phyloP scores from a whole-genome alignment of 2,329 filamentous ascomycete species.

The Canariomyces notabilis region DNA sequence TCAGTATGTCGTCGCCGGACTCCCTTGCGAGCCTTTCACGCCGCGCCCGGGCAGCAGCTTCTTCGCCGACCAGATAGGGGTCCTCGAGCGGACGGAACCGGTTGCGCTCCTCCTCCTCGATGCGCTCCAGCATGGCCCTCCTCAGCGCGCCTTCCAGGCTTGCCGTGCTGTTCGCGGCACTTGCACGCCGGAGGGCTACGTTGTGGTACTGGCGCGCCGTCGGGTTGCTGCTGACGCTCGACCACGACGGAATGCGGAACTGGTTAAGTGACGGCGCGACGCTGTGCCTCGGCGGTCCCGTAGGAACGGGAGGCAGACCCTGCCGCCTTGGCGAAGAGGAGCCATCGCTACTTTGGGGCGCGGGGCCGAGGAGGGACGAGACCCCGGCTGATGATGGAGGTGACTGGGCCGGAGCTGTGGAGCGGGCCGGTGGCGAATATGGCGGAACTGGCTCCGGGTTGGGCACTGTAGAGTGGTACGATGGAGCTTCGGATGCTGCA shows the following conservation, averaged over 20 bases:
- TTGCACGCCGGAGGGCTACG: conserved; percentile 58
- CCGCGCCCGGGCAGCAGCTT: conserved; percentile 53
- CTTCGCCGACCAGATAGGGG: conserved; percentile 62
- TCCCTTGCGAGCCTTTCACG: conserved; percentile 54
- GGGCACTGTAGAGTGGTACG: conserved; percentile 55
- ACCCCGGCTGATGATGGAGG: not conserved
- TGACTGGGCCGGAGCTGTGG: not conserved
- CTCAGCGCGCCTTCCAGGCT: conserved; percentile 28
- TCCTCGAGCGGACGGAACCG: conserved; percentile 55
- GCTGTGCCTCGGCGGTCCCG: conserved; percentile 24
- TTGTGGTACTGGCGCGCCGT: conserved; percentile 57
- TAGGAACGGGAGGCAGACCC: conserved; percentile 49
- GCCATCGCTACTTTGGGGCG: conserved; percentile 5
- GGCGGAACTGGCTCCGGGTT: conserved; percentile 45
- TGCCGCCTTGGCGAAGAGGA: conserved; percentile 23
- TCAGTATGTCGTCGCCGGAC: conserved; percentile 49
- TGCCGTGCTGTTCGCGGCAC: conserved; percentile 36
- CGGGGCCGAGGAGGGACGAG: conserved; percentile 15
- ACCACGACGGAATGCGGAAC: conserved; percentile 58
- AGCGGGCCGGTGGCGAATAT: conserved; percentile 40
- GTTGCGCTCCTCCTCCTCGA: conserved; percentile 34
- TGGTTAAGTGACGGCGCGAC: conserved; percentile 38
- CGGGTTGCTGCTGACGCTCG: conserved; percentile 48
- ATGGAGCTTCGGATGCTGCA: conserved; percentile 56
- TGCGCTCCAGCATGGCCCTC: conserved; percentile 33